Evolutionary conservation across 805 yeast genomes (phyloP).

Genomic region (Sugiyamaella smithiae): DNA sequence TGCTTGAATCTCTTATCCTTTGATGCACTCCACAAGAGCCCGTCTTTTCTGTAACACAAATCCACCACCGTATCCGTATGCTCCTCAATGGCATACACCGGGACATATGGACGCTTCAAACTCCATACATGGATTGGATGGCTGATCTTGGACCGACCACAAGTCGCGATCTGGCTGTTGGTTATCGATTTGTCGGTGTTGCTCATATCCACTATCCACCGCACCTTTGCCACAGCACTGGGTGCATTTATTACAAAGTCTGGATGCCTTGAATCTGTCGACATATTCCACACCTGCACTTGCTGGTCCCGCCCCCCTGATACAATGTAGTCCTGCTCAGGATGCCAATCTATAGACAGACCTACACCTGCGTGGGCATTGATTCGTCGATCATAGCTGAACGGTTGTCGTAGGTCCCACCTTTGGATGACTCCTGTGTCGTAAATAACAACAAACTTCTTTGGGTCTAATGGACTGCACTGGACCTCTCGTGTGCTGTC

Average conservation of each 20-base stretch:
- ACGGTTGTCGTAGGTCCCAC: conserved; percentile 78
- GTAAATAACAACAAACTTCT: conserved; percentile 71
- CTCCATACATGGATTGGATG: conserved; percentile 65
- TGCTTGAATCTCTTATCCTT: conserved; percentile 49
- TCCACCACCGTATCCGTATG: conserved; percentile 55
- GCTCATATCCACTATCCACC: conserved; percentile 54
- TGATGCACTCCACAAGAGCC: conserved; percentile 47
- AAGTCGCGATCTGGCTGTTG: conserved; percentile 55
- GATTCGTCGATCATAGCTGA: conserved; percentile 61
- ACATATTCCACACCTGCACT: conserved; percentile 71
- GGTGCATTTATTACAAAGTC: conserved; percentile 71
- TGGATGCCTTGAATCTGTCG: conserved; percentile 47
- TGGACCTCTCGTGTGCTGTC: conserved; percentile 66
- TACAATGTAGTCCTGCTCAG: conserved; percentile 70
- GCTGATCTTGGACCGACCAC: conserved; percentile 66
- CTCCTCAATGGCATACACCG: conserved; percentile 50
- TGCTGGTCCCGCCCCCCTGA: conserved; percentile 93
- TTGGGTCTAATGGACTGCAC: conserved; percentile 52
- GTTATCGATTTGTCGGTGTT: conserved; percentile 11
- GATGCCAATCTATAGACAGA: conserved; percentile 83
- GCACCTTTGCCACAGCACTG: conserved; percentile 71
- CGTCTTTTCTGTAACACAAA: conserved; percentile 51
- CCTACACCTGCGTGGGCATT: conserved; percentile 94
- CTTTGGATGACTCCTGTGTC: conserved; percentile 86
- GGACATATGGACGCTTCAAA: conserved; percentile 67